Evolutionary conservation across 306 rosid species (phyloP), one percentile per base, ranked within the genome.

Genomic region (Cucumis cinereus): DNA sequence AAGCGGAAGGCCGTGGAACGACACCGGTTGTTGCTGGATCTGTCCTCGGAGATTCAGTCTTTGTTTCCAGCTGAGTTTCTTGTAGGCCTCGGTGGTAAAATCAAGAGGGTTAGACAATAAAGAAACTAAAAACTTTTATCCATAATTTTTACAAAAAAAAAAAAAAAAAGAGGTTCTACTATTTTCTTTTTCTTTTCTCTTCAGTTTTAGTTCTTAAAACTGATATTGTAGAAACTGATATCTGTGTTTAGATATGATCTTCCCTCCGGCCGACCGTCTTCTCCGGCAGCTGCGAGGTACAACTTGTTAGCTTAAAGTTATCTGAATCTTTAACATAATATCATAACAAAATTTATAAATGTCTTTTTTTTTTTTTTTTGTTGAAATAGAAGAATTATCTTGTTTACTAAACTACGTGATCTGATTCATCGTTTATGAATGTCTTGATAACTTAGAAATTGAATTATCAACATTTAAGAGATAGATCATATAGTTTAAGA

Each of bases 81-180:
- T 57, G 78, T 75, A 55, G 88, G 86, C 80, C 83, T 81, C n/a
- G 86, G 76, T 3, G 79, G 82, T 60, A 83, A 78, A 79, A 79
- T 77, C 57, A 85, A 88, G 86, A 91, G 87, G 66, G 50, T 78
- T 53, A 85, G 86, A 76, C 76, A 70, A 47, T 22, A 70, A 79
- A 57, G 24, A 61, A 28, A 24, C 43, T 30, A 67, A 72, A 16
- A 63, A 16, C 14, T 33, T 23, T 13, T 6, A 67, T 67, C 19
- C 30, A 41, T 41, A 9, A 40, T 38, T 30, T 30, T 30, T 30
- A 30, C 36, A 64, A 6, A 13, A 26, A 13, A 2, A 2, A 6
- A n/a, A n/a, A n/a, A n/a, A n/a, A n/a, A n/a, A n/a, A n/a, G n/a
- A 6, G 45, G 57, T 69, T 7, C 17, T 67, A 2, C 73, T 67